Base-by-base conservation (phyloP, 2,329 filamentous ascomycete genomes). In the Colletotrichum somersetense region DNA sequence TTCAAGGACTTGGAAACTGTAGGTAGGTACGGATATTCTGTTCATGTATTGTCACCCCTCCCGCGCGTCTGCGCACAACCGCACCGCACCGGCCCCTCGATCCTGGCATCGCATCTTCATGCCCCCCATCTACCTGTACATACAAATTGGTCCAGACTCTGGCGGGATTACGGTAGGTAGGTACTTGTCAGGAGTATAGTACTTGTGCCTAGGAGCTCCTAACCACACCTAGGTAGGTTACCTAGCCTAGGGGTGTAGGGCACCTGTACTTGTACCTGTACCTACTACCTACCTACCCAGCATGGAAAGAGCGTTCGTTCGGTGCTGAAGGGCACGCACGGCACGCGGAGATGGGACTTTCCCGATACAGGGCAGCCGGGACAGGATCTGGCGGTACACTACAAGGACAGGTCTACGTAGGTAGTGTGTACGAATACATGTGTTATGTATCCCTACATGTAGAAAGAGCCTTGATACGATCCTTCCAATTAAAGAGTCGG, bases 81-180 rank as follows among this genome's bases (percentile, higher is more conserved):
- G 68, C 56, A 26, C 57, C 57, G 59, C 30, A 30, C 30, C 30
- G 30, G 30, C 35, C 46, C 66, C 20, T 48, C 40, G 46, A 65
- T 61, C 35, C 42, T 68, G 42, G 68, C 57, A 57, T 69, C 58
- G 40, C 52, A 69, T 69, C 52, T 63, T 69, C 23, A 59, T 69
- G 66, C 69, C 44, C 20, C 8, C 63, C n/a, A 38, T 42, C 30
- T 30, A 30, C 26, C 26, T 30, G 26, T 30, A n/a, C n/a, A n/a
- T n/a, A 30, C 30, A 30, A 30, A 30, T 30, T 30, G 30, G 48
- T 63, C 61, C 48, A 63, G 35, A 55, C 48, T 63, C 35, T 52
- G 14, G 16, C 35, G 52, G 3, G 26, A 33, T 55, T 33, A 16
- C n/a, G n/a, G n/a, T n/a, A 35, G 38, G 38, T 42, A 42, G 40